These are phyloP conservation scores for Cornus controversa DNA, from an alignment of 148 eudicot species.

Conservation along the genomic window DNA sequence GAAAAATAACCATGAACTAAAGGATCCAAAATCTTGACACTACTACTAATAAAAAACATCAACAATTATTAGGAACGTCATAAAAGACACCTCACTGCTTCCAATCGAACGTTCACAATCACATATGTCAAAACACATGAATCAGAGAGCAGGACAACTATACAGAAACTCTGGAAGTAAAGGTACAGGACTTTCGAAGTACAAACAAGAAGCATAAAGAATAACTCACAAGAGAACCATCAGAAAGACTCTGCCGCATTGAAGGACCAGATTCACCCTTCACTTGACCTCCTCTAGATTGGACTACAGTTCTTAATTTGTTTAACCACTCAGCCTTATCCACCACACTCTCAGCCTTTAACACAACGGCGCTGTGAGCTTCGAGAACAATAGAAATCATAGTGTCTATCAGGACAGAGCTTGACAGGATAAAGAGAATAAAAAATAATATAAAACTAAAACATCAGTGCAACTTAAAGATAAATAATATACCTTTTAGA, in stretches of 20 bases:
- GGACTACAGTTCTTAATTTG: constrained; percentile 65
- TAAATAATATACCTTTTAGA: constrained; percentile 59
- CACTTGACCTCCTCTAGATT: constrained; percentile 66
- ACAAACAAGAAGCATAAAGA: not conserved
- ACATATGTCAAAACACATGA: not conserved
- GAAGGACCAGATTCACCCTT: constrained; percentile 58
- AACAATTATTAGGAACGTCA: not conserved
- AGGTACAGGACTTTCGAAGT: not conserved
- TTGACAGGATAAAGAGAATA: constrained; percentile 3
- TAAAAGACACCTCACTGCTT: not conserved
- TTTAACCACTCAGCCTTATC: constrained; percentile 92
- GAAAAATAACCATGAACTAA: not conserved
- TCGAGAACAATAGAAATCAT: constrained; percentile 31
- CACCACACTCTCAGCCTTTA: constrained; percentile 85
- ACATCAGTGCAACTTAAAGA: not conserved
- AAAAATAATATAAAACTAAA: not conserved
- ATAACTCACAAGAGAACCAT: constrained; percentile 87
- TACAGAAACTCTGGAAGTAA: not conserved
- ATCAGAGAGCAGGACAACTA: not conserved
- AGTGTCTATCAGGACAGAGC: constrained; percentile 1
- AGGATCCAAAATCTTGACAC: not conserved
- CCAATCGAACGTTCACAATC: not conserved
- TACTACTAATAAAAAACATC: not conserved
- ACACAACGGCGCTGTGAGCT: constrained; percentile 92
- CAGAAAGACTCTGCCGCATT: constrained; percentile 86